Percentiles rank a stretch among this genome's conserved stretches.
These are phyloP conservation scores for Coniochaeta prunicola DNA, from an alignment of 2,329 filamentous ascomycete species.

Conservation along the genomic window DNA sequence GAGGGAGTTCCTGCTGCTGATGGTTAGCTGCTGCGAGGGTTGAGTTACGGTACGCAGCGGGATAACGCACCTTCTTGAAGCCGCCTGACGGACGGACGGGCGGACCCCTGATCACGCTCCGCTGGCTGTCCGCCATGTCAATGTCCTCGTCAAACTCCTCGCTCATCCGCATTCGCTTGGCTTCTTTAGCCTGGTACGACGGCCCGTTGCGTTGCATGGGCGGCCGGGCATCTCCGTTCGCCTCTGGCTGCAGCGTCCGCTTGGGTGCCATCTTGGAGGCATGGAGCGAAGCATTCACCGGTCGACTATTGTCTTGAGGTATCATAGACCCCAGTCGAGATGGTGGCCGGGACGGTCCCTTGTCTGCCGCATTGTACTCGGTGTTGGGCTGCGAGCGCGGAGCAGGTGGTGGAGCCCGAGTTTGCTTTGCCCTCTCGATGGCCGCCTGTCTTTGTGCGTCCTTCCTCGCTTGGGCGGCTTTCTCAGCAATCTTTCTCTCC, in stretches of 20 bases:
- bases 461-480: conserved; percentile 56
- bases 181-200: conserved; percentile 62
- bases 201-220: conserved; percentile 42
- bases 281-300: conserved; percentile 55
- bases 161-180: conserved; percentile 73
- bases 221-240: conserved; percentile 48
- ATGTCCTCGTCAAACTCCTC: conserved; percentile 62
- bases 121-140: conserved; percentile 44
- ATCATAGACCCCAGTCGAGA: conserved; percentile 53
- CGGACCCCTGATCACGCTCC: conserved; percentile 61
- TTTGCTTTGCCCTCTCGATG: conserved; percentile 60
- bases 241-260: conserved; percentile 61
- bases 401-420: conserved; percentile 54
- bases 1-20: conserved; percentile 44
- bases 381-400: conserved; percentile 46
- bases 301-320: conserved; percentile 51
- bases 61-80: conserved; percentile 55
- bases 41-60: neutral
- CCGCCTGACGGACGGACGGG: conserved; percentile 74
- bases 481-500: conserved; percentile 48
- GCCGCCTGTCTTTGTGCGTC: conserved; percentile 55
- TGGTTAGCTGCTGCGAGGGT: conserved; percentile 23
- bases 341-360: conserved; percentile 33
- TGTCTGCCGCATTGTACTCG: conserved; percentile 31
- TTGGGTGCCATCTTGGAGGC: conserved; percentile 42